Evolutionary conservation across 176 grass and related monocot species (phyloP), one percentile per base, ranked within the genome.

Genomic region (Aegilops bicornis): DNA sequence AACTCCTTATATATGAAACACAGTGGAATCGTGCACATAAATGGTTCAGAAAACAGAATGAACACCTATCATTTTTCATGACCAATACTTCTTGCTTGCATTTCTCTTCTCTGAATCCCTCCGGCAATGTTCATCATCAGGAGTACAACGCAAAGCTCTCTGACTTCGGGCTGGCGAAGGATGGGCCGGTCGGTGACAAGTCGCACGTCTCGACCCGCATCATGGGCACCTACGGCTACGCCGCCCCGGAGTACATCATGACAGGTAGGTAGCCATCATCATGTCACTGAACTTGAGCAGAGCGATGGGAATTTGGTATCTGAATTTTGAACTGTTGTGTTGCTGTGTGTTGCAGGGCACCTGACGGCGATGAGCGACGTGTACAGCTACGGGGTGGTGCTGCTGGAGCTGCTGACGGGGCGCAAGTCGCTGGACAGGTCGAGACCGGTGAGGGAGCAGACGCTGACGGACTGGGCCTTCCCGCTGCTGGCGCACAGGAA

Each of bases 211-310:
- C 96, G 14, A 95, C 93, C 17, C 91, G 93, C 36, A 89, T 98
- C 24, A 98, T 98, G 96, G 96, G 93, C 54, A 98, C 96, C 1
- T 87, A 95, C 3, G 96, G 93, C 42, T 98, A 98, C 58, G 93
- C 95, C 36, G 93, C 95, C 22, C 95, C 95, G 4, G 95, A 98
- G 83, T 98, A 98, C 73, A 98, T 98, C 79, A 87, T 98, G 93
- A 98, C 96, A 87, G 85, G 85, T 69, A 84, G 80, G 23, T 30
- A 32, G 6, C 23, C 42, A 25, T 78, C 45, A 66, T 22, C 12
- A 20, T 43, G 3, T 27, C 20, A 37, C 24, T 2, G 0, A 54
- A 76, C 39, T 78, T 79, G 37, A 64, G 40, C 13, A 39, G 54
- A 72, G 30, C 19, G 73, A 87, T 64, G 16, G 5, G 59, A 23